Percentiles rank a stretch among this genome's conserved stretches.
phyloP scores from a whole-genome alignment of 805 yeast species.

The Hanseniaspora lachancei region DNA sequence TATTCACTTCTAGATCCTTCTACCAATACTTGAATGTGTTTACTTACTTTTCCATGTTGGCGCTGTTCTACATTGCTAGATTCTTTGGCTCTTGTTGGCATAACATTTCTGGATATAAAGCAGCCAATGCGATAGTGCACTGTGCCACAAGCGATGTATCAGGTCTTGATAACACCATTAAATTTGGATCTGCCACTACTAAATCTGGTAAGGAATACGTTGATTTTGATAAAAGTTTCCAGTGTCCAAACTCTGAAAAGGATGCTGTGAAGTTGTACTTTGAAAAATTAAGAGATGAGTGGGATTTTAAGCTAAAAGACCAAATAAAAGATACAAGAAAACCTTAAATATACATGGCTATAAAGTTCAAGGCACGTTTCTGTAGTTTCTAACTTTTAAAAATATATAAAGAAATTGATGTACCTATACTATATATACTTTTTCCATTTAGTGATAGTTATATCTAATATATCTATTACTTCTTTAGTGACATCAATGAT shows the following conservation, averaged over 20 bases:
- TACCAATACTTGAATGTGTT: constrained; percentile 61
- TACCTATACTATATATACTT: no score
- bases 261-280: constrained; percentile 32
- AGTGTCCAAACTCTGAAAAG: constrained; percentile 41
- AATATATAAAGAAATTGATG: no score
- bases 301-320: constrained; percentile 63
- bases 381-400: neutral
- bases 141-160: constrained; percentile 45
- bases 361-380: neutral
- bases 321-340: constrained; percentile 49
- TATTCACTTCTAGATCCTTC: constrained; percentile 73
- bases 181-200: constrained; percentile 62
- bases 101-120: constrained; percentile 74
- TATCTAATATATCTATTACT: constrained; percentile 10
- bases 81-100: constrained; percentile 77
- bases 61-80: constrained; percentile 73
- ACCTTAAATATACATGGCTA: neutral
- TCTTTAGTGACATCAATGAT: constrained; percentile 67
- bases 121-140: constrained; percentile 75
- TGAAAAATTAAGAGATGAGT: constrained; percentile 41
- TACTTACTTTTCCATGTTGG: constrained; percentile 74
- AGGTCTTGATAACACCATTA: constrained; percentile 31
- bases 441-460: no score
- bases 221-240: constrained; percentile 36
- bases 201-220: constrained; percentile 55